A percentile compares a stretch with the other conserved stretches of the same genome.
Conservation (phyloP, 2,329 filamentous ascomycete species). For the Emergomyces orientalis region DNA sequence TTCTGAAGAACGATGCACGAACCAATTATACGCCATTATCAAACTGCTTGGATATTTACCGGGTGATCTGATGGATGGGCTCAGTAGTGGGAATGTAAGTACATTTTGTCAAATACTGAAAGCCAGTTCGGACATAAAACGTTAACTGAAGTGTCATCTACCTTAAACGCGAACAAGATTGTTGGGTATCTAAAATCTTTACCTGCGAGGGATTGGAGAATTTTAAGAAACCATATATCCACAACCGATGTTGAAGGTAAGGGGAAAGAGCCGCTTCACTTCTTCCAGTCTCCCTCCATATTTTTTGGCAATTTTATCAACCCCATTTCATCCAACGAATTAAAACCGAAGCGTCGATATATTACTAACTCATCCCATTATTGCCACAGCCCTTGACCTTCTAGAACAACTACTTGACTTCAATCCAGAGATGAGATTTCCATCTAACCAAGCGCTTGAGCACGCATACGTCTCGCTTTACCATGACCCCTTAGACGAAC, state of each 20-base stretch:
- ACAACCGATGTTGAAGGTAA: background rate
- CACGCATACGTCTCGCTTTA: slow-evolving; percentile 2
- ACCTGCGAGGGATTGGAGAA: background rate
- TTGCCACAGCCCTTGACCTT: background rate
- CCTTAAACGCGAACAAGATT: background rate
- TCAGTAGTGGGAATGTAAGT: slow-evolving; percentile 2
- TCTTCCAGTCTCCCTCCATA: background rate
- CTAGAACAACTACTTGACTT: background rate
- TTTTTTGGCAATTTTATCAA: background rate
- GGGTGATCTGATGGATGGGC: background rate
- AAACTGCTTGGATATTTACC: background rate
- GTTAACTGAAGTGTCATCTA: background rate
- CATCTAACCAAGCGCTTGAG: background rate
- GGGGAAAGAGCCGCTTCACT: background rate
- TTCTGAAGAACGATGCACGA: slow-evolving; percentile 2
- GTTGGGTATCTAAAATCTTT: background rate
- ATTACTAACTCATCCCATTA: background rate
- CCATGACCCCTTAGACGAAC: background rate
- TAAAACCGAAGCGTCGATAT: too few species aligned
- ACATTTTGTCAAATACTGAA: background rate
- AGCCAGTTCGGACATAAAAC: too few species aligned
- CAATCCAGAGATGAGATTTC: background rate
- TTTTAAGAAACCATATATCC: background rate
- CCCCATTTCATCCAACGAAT: background rate
- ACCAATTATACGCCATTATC: slow-evolving; percentile 1